These are phyloP conservation scores for Citrus sinensis DNA, from an alignment of 345 rosid species.

Conservation along the genomic window DNA sequence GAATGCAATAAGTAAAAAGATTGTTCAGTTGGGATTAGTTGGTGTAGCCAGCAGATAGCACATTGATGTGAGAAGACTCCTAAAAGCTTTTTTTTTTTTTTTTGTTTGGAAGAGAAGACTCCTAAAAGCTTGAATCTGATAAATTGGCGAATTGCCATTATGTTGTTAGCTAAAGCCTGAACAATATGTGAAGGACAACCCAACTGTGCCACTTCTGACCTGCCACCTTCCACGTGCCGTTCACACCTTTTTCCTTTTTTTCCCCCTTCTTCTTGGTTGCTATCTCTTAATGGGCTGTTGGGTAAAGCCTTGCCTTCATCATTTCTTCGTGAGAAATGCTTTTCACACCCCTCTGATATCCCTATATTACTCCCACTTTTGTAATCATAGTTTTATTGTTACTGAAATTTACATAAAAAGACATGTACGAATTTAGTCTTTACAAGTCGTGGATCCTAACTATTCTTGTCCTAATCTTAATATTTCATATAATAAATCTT, in stretches of 20 bases:
- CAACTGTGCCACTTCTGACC: conserved; percentile 10
- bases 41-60: conserved; percentile 7
- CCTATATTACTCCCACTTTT: too few relatives aligned
- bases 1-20: background rate
- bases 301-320: background rate
- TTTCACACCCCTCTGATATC: too few relatives aligned
- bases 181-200: background rate
- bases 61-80: conserved; percentile 4
- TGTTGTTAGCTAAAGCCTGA: conserved; percentile 18
- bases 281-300: background rate
- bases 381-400: too few relatives aligned
- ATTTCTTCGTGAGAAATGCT: background rate
- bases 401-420: too few relatives aligned
- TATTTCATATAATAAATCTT: too few relatives aligned
- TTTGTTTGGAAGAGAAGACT: background rate
- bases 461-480: too few relatives aligned
- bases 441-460: too few relatives aligned
- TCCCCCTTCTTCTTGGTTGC: background rate
- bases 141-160: conserved; percentile 18
- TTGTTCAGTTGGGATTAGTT: background rate
- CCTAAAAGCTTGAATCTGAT: conserved; percentile 2
- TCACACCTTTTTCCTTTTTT: too few relatives aligned
- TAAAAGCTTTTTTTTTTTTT: background rate
- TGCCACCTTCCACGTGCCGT: conserved; percentile 9
- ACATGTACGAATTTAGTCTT: too few relatives aligned